A percentile compares a stretch with the other conserved stretches of the same genome.
Conservation (phyloP, 2,329 filamentous ascomycete species). For the Paracoccidioides brasiliensis region DNA sequence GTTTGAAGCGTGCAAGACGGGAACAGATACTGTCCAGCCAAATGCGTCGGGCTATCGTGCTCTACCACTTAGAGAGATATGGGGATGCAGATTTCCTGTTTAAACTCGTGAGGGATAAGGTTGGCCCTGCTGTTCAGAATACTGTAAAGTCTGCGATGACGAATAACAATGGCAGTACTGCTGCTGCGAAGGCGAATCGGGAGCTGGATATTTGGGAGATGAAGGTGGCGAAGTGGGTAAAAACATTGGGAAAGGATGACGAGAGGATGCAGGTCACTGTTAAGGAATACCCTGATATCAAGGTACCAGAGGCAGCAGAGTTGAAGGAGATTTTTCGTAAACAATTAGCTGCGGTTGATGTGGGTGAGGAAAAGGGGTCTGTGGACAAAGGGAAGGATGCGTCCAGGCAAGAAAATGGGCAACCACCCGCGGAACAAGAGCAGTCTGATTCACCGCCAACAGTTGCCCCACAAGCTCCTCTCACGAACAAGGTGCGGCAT, state of each 20-base stretch:
- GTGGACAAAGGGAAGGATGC: conserved; percentile 5
- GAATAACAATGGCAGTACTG: conserved; percentile 2
- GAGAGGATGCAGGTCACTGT: conserved; percentile 34
- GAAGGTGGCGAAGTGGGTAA: conserved; percentile 42
- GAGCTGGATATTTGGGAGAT: conserved; percentile 44
- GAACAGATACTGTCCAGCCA: conserved; percentile 70
- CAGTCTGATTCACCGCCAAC: conserved; percentile 1
- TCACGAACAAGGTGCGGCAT: conserved; percentile 48
- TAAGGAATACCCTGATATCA: conserved; percentile 41
- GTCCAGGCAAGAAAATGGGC: neutral
- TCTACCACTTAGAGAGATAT: conserved; percentile 56
- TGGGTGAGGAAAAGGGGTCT: conserved; percentile 3
- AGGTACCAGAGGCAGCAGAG: conserved; percentile 30
- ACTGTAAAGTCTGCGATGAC: conserved; percentile 21
- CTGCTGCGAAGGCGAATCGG: conserved; percentile 15
- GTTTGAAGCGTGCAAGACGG: conserved; percentile 55
- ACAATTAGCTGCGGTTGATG: conserved; percentile 12
- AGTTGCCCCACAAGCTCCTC: conserved; percentile 21
- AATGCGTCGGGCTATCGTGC: conserved; percentile 61
- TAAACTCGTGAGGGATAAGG: conserved; percentile 38
- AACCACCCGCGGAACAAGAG: neutral
- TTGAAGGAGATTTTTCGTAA: conserved; percentile 23
- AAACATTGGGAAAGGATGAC: conserved; percentile 37
- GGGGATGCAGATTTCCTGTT: conserved; percentile 66
- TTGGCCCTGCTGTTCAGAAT: conserved; percentile 25